Percentiles rank a stretch among this genome's conserved stretches.
Evolutionary conservation across 192 early-diverging fungal genomes (phyloP).

Genomic region (Coemansia sp.): DNA sequence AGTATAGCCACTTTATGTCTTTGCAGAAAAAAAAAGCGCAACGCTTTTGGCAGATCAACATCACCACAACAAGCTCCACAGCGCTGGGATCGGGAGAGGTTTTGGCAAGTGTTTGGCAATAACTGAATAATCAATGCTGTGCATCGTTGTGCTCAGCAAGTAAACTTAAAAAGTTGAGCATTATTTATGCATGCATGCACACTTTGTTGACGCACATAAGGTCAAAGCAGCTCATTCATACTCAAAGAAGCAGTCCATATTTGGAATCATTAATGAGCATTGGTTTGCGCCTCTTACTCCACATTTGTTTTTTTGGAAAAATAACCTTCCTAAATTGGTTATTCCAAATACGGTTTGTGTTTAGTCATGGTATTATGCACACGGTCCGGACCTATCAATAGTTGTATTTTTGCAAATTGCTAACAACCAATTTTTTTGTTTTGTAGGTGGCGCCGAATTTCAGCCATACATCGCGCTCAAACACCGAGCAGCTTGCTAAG

Average conservation of each 20-base stretch:
- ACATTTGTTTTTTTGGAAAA: background rate
- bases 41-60: no score
- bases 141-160: no score
- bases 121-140: no score
- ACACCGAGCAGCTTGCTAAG: slow-evolving; percentile 1
- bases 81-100: no score
- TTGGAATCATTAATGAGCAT: slow-evolving; percentile 2
- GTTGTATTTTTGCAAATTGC: background rate
- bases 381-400: background rate
- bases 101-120: no score
- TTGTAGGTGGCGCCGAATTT: slow-evolving; percentile 30
- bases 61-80: no score
- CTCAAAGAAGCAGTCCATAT: background rate
- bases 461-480: slow-evolving; percentile 2
- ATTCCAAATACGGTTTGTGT: no score
- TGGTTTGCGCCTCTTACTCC: slow-evolving; percentile 9
- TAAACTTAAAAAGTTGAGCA: background rate
- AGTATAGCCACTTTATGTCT: no score
- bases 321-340: no score
- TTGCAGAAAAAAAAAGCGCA: no score
- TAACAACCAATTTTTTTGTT: background rate
- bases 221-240: slow-evolving; percentile 1
- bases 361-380: background rate
- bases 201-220: slow-evolving; percentile 4
- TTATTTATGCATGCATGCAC: slow-evolving; percentile 5